These are phyloP conservation scores for Neospora caninum DNA, from an alignment of 169 alveolate species.

Conservation along the genomic window DNA sequence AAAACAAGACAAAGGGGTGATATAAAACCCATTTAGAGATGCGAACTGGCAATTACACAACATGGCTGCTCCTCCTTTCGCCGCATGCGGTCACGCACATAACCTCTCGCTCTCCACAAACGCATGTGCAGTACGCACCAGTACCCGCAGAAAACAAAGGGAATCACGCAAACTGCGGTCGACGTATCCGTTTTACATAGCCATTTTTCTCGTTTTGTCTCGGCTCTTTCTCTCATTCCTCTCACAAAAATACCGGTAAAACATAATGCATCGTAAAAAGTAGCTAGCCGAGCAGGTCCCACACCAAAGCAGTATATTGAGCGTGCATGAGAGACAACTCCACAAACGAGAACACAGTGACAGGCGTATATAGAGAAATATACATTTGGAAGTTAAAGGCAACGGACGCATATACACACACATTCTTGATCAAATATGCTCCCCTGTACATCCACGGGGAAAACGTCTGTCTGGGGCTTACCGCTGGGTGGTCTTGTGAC, in stretches of 20 bases:
- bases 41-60: not conserved
- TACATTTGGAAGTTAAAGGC: not conserved
- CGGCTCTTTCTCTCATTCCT: too few species aligned
- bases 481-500: slow-evolving; percentile 81
- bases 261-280: too few species aligned
- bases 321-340: not conserved
- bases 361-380: not conserved
- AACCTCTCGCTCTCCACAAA: not conserved
- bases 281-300: too few species aligned
- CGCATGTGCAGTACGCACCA: not conserved
- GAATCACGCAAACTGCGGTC: not conserved
- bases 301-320: too few species aligned
- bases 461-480: not conserved
- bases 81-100: not conserved
- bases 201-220: too few species aligned
- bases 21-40: too few species aligned
- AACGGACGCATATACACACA: too few species aligned
- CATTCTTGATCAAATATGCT: too few species aligned
- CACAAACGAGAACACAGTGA: not conserved
- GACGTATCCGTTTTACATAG: not conserved
- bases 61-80: not conserved
- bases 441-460: too few species aligned
- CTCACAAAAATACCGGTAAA: too few species aligned
- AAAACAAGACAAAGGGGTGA: not conserved
- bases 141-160: not conserved